Conservation (phyloP, 805 yeast species). For the Starmerella davenportii region DNA sequence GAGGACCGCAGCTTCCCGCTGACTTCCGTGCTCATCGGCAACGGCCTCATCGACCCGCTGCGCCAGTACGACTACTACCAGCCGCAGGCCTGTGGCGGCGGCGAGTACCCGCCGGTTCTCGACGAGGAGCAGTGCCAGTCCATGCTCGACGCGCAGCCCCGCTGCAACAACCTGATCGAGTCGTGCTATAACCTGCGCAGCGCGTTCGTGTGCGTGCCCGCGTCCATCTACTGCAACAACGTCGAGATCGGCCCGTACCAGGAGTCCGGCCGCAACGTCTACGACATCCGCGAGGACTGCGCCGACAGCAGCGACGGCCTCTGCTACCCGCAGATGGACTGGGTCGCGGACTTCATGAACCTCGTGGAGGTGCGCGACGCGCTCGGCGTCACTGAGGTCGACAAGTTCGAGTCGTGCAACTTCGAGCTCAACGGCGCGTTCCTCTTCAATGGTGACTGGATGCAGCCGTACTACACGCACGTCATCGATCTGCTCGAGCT, state of each 20-base stretch:
- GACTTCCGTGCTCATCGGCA: constrained; percentile 69
- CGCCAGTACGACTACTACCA: constrained; percentile 60
- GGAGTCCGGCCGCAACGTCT: constrained; percentile 67
- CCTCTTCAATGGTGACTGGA: constrained; percentile 47
- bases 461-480: constrained; percentile 41
- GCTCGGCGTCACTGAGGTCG: constrained; percentile 66
- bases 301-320: constrained; percentile 22
- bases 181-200: constrained; percentile 54
- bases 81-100: constrained; percentile 92
- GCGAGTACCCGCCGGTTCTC: constrained; percentile 65
- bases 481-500: constrained; percentile 45
- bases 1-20: constrained; percentile 43
- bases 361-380: constrained; percentile 52
- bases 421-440: constrained; percentile 61
- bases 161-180: constrained; percentile 55
- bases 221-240: constrained; percentile 61
- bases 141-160: constrained; percentile 46
- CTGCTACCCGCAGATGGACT: constrained; percentile 59
- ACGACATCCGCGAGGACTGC: constrained; percentile 65
- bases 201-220: constrained; percentile 77
- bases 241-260: constrained; percentile 61
- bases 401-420: constrained; percentile 55
- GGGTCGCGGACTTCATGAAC: constrained; percentile 61
- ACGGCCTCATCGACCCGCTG: constrained; percentile 76
- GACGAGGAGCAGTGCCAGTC: constrained; percentile 57